phyloP scores from a whole-genome alignment of 148 eudicot genomes.

The Nepenthes mirabilis region DNA sequence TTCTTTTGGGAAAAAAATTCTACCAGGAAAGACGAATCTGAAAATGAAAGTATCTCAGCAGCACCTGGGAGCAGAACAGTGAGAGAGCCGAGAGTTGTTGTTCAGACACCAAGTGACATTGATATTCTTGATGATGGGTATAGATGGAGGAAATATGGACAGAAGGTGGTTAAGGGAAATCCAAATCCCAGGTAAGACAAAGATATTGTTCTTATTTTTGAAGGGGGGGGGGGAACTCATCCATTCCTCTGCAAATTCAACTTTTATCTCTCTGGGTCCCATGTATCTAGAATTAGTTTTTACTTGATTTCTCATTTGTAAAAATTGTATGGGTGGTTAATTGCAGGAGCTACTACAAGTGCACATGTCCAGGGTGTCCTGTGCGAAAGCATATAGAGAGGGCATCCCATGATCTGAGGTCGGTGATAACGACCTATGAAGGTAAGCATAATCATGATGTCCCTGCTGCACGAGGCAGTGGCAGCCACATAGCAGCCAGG shows the following conservation, averaged over 20 bases:
- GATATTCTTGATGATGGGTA: conserved; percentile 83
- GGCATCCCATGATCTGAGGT: conserved; percentile 49
- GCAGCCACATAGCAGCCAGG: conserved; percentile 8
- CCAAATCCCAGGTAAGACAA: conserved; percentile 60
- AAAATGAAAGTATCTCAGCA: conserved; percentile 54
- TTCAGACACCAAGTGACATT: conserved; percentile 72
- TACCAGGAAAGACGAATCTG: conserved; percentile 38
- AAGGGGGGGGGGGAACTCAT: no score
- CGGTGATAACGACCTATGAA: conserved; percentile 76
- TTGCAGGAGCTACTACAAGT: conserved; percentile 76
- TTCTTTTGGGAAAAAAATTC: neutral
- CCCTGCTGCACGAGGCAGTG: conserved; percentile 60
- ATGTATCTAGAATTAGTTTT: neutral
- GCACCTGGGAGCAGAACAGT: conserved; percentile 49
- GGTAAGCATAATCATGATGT: conserved; percentile 79
- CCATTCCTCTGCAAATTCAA: no score
- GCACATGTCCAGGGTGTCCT: conserved; percentile 47
- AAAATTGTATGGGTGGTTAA: neutral
- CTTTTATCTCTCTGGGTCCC: neutral
- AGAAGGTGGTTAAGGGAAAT: conserved; percentile 69
- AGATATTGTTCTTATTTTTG: neutral
- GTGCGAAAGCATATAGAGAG: conserved; percentile 77
- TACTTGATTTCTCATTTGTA: neutral
- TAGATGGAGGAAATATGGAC: conserved; percentile 85
- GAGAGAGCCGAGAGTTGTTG: conserved; percentile 74